These are phyloP conservation scores for Dendrobium nobile DNA, from an alignment of 106 monocot genomes.

Conservation along the genomic window DNA sequence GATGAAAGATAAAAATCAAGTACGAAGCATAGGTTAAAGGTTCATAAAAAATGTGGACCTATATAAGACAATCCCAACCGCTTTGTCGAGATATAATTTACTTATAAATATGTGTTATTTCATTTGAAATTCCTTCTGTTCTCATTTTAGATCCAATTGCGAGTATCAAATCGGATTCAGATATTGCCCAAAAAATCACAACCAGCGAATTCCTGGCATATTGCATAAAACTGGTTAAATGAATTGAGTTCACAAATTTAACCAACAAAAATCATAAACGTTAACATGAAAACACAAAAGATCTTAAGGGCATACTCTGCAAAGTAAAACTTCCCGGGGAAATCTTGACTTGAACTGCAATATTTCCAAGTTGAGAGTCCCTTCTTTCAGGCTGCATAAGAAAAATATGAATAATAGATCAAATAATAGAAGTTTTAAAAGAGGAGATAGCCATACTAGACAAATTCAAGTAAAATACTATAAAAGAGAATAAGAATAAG, in stretches of 20 bases:
- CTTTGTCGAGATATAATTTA: not conserved
- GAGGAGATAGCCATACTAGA: not conserved
- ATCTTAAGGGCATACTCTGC: conserved; percentile 55
- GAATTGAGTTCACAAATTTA: not conserved
- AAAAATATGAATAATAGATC: not conserved
- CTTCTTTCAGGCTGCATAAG: conserved; percentile 87
- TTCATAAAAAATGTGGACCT: not conserved
- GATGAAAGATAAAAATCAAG: too few species aligned
- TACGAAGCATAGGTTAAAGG: not conserved
- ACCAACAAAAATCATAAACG: conserved; percentile 4
- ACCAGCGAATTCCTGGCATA: not conserved
- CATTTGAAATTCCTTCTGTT: not conserved
- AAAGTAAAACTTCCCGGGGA: conserved; percentile 97
- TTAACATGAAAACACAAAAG: not conserved
- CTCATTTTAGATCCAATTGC: not conserved
- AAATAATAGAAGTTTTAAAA: not conserved
- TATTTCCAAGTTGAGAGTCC: conserved; percentile 84
- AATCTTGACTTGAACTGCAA: conserved; percentile 89
- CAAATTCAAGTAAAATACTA: not conserved
- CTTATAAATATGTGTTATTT: not conserved
- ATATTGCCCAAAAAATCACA: not conserved
- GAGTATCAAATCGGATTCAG: not conserved
- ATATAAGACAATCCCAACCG: not conserved
- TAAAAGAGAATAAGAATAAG: conserved; percentile 1
- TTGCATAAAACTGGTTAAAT: too few species aligned